Evolutionary conservation across 768 basidiomycete genomes (phyloP).

Genomic region (Boletus vermiculosoides): DNA sequence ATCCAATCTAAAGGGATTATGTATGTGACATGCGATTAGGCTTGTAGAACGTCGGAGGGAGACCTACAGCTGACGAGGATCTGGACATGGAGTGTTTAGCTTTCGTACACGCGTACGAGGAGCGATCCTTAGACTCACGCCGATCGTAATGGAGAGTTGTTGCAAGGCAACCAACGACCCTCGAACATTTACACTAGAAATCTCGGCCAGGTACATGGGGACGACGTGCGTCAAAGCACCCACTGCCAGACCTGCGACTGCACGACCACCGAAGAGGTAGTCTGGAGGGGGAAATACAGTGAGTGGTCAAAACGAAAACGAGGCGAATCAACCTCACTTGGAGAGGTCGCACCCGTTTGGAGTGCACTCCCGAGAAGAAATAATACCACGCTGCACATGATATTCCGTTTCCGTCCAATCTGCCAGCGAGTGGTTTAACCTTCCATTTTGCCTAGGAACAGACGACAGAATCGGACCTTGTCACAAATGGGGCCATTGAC

Average conservation of each 20-base stretch:
- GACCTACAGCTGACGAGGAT: constrained; percentile 34
- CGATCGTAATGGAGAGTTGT: constrained; percentile 36
- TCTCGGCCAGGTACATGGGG: constrained; percentile 39
- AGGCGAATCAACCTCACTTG: constrained; percentile 3
- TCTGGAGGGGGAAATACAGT: constrained; percentile 5
- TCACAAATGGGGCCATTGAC: constrained; percentile 33
- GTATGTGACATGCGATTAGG: not conserved
- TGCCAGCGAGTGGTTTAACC: not conserved
- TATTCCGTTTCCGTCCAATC: constrained; percentile 29
- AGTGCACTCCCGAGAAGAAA: constrained; percentile 33
- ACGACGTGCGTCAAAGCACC: constrained; percentile 26
- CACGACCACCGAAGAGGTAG: constrained; percentile 31
- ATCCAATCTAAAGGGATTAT: constrained; percentile 28
- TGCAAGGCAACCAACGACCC: constrained; percentile 38
- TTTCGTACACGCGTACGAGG: not conserved
- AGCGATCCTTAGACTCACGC: constrained; percentile 24
- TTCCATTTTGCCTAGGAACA: not conserved
- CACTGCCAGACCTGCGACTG: constrained; percentile 19
- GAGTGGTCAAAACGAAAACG: not conserved
- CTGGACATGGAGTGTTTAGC: constrained; percentile 9
- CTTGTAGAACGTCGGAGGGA: not conserved
- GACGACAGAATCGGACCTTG: constrained; percentile 16
- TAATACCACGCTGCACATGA: constrained; percentile 29
- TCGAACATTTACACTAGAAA: constrained; percentile 37
- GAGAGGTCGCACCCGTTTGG: constrained; percentile 30